Evolutionary conservation across 1,284 basidiomycete genomes (phyloP), one percentile per base, ranked within the genome.

Genomic region (Singerocomus inundabilis): DNA sequence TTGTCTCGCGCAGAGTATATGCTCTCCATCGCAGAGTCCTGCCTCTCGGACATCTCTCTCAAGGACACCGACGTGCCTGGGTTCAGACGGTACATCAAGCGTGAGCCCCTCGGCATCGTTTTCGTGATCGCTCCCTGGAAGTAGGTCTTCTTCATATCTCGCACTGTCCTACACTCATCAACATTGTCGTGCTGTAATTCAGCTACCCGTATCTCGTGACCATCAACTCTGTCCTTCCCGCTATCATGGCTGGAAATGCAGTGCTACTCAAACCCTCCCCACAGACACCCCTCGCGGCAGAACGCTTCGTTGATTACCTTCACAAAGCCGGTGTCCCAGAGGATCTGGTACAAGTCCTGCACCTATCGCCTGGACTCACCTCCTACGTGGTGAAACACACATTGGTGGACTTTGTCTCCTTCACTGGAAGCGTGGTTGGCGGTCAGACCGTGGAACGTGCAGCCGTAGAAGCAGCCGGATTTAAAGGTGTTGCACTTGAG

Each of bases 181-280:
- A n/a, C 24, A 8, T 28, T 9, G 8, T 18, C 8, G 15, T 24
- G 15, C 5, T 21, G 12, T 16, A 15, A n/a, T 24, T 11, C 42
- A 93, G 91, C 70, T 96, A 82, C 70, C 93, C 93, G 0, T 95
- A 93, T 72, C 82, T 97, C 42, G 86, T 86, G 39, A 82, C 90
- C 32, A 81, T 98, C 68, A 98, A 98, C 70, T 85, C 91, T 2
- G 84, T 98, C 47, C 79, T 98, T 29, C 94, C 94, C 2, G 91
- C 93, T 1, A 73, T 98, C 52, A 75, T 96, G 33, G 82, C 91
- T 6, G 92, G 95, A 26, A 98, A 98, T 68, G 73, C 90, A 0
- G 90, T 98, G 13, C 70, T 98, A 43, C 75, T 98, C 65, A 98
- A 98, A 70, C 93, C 95, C 0, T 95, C 93, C 4, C 95, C 95